These are phyloP conservation scores for Babesia ovata DNA, from an alignment of 169 alveolate species.

Conservation along the genomic window DNA sequence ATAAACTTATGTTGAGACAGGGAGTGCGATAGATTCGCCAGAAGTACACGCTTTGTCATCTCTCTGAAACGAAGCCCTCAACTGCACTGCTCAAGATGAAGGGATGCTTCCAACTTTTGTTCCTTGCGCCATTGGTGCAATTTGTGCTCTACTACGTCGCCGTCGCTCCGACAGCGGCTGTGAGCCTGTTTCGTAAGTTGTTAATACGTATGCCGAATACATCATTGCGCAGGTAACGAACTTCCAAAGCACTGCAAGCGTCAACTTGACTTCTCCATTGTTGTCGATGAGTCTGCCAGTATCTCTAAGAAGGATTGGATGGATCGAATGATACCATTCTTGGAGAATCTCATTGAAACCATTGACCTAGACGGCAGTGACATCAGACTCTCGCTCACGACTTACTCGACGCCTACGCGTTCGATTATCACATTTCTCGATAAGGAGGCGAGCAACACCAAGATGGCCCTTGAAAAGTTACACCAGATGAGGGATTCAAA, in stretches of 20 bases:
- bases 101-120: conserved; percentile 5
- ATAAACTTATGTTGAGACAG: background rate
- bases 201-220: background rate
- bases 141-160: background rate
- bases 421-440: conserved; percentile 39
- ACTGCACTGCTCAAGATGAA: conserved; percentile 9
- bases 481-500: conserved; percentile 42
- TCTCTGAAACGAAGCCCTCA: background rate
- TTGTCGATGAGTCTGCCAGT: conserved; percentile 69
- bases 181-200: background rate
- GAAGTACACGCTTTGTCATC: background rate
- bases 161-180: background rate
- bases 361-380: conserved; percentile 43
- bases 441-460: conserved; percentile 28
- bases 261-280: conserved; percentile 55
- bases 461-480: conserved; percentile 28
- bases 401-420: conserved; percentile 53
- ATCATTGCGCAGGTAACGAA: background rate
- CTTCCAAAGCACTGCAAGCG: conserved; percentile 19
- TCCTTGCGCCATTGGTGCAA: conserved; percentile 1
- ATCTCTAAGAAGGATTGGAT: conserved; percentile 42
- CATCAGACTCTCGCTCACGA: conserved; percentile 53
- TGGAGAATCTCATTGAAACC: conserved; percentile 36
- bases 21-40: background rate
- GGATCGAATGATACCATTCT: conserved; percentile 39